phyloP scores from a whole-genome alignment of 768 basidiomycete species.

The Cubamyces lactineus region DNA sequence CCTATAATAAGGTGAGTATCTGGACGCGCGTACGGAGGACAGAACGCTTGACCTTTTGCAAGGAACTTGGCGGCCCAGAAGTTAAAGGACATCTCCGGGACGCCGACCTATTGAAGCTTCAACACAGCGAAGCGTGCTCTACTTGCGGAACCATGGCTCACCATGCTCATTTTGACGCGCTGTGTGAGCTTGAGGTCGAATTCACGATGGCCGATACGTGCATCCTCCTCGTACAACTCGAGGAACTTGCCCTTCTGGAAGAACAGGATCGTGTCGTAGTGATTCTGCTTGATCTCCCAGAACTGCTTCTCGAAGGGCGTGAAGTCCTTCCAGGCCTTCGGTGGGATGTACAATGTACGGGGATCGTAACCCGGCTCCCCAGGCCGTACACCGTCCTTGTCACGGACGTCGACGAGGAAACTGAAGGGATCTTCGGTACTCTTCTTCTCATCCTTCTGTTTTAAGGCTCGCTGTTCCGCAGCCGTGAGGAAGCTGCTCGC shows the following conservation, averaged over 20 bases:
- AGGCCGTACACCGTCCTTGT: constrained; percentile 81
- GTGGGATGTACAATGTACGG: constrained; percentile 81
- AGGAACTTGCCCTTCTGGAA: constrained; percentile 98
- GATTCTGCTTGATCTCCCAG: constrained; percentile 92
- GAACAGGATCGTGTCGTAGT: constrained; percentile 96
- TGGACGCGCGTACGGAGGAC: background rate
- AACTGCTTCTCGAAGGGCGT: constrained; percentile 88
- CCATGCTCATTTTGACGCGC: constrained; percentile 99
- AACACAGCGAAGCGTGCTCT: background rate
- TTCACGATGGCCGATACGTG: constrained; percentile 87
- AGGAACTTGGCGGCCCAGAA: constrained; percentile 92
- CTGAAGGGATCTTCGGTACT: constrained; percentile 73
- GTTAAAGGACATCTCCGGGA: constrained; percentile 92
- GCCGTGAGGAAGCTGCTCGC: constrained; percentile 70
- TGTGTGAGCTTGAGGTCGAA: constrained; percentile 93
- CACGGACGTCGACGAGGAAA: constrained; percentile 72
- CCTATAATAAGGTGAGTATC: constrained; percentile 45
- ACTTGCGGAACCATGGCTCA: constrained; percentile 36
- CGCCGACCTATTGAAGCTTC: constrained; percentile 68
- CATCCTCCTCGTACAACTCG: constrained; percentile 97
- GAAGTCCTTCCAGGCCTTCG: constrained; percentile 75
- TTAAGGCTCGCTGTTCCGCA: constrained; percentile 75
- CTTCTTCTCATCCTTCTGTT: constrained; percentile 84
- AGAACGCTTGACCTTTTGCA: constrained; percentile 60
- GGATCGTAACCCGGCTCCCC: constrained; percentile 90